Percentiles rank a stretch among this genome's conserved stretches.
phyloP scores from a whole-genome alignment of 1,284 basidiomycete genomes.

The Filobasidium uniguttulatum region DNA sequence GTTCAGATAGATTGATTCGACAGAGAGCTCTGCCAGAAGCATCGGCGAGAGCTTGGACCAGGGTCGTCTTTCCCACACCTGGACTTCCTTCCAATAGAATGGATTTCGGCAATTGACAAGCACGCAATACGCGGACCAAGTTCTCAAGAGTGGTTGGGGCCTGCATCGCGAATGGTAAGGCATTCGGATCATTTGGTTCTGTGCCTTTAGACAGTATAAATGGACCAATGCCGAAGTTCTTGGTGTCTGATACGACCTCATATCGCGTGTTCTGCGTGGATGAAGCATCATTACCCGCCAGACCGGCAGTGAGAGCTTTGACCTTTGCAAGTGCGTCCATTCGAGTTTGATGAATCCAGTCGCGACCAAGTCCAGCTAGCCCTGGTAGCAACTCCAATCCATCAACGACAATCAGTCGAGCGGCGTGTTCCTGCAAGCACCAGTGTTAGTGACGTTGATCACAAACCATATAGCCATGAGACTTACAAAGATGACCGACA shows the following conservation, averaged over 20 bases:
- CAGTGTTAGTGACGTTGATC: background rate
- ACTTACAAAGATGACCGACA: conserved; percentile 58
- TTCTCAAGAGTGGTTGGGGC: conserved; percentile 84
- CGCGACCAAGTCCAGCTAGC: conserved; percentile 34
- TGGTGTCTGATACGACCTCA: background rate
- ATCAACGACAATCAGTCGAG: conserved; percentile 72
- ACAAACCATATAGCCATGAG: conserved; percentile 13
- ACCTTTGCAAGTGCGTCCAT: conserved; percentile 27
- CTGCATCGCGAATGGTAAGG: conserved; percentile 55
- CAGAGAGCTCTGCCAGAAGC: conserved; percentile 65
- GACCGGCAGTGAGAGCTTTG: conserved; percentile 15
- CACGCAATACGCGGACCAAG: conserved; percentile 76
- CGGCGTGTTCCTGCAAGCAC: conserved; percentile 63
- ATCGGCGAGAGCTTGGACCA: conserved; percentile 75
- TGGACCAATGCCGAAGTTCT: conserved; percentile 51
- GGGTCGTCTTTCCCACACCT: conserved; percentile 97
- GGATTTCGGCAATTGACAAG: conserved; percentile 79
- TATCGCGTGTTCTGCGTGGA: background rate
- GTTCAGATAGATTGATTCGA: conserved; percentile 98
- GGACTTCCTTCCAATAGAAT: conserved; percentile 95
- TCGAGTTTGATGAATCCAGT: conserved; percentile 26
- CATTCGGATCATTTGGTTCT: conserved; percentile 19
- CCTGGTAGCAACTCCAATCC: conserved; percentile 66
- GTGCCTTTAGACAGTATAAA: conserved; percentile 60
- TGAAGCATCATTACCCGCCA: conserved; percentile 17